A percentile compares a stretch with the other conserved stretches of the same genome.
These are phyloP conservation scores for Nakazawaea peltata DNA, from an alignment of 805 yeast species.

Conservation along the genomic window DNA sequence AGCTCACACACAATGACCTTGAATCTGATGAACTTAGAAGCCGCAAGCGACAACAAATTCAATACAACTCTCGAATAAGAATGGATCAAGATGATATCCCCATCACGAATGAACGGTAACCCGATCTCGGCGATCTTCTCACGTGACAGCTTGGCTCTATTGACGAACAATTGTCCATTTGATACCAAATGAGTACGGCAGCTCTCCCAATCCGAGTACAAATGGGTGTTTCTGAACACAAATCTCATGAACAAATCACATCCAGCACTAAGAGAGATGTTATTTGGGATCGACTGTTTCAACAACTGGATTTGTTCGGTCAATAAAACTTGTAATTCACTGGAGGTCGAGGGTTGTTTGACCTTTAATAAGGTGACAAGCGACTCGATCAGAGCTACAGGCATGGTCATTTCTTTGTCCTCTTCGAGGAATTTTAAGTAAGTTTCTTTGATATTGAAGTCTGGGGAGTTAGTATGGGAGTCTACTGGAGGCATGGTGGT, in stretches of 20 bases:
- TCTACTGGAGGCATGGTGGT: too few species aligned
- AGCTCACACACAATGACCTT: slow-evolving; percentile 91
- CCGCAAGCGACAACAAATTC: slow-evolving; percentile 69
- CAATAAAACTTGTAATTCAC: slow-evolving; percentile 80
- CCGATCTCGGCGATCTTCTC: slow-evolving; percentile 84
- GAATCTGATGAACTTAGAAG: slow-evolving; percentile 70
- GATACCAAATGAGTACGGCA: slow-evolving; percentile 83
- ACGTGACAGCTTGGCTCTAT: slow-evolving; percentile 87
- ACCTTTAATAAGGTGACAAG: slow-evolving; percentile 74
- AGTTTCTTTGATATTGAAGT: slow-evolving; percentile 75
- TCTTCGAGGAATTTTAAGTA: slow-evolving; percentile 77
- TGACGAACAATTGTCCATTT: slow-evolving; percentile 86
- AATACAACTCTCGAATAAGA: slow-evolving; percentile 88
- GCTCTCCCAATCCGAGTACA: slow-evolving; percentile 91
- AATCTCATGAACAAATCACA: slow-evolving; percentile 95
- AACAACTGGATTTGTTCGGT: slow-evolving; percentile 69
- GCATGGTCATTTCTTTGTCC: slow-evolving; percentile 98
- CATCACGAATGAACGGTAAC: slow-evolving; percentile 83
- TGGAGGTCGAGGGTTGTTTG: slow-evolving; percentile 87
- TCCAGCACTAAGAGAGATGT: slow-evolving; percentile 92
- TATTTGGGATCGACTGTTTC: slow-evolving; percentile 77
- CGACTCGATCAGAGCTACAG: slow-evolving; percentile 96
- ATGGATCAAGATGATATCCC: slow-evolving; percentile 84
- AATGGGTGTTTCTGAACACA: slow-evolving; percentile 80
- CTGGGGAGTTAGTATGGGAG: too few species aligned